These are phyloP conservation scores for Pseudocercospora macadamiae DNA, from an alignment of 2,329 filamentous ascomycete genomes.

Conservation along the genomic window DNA sequence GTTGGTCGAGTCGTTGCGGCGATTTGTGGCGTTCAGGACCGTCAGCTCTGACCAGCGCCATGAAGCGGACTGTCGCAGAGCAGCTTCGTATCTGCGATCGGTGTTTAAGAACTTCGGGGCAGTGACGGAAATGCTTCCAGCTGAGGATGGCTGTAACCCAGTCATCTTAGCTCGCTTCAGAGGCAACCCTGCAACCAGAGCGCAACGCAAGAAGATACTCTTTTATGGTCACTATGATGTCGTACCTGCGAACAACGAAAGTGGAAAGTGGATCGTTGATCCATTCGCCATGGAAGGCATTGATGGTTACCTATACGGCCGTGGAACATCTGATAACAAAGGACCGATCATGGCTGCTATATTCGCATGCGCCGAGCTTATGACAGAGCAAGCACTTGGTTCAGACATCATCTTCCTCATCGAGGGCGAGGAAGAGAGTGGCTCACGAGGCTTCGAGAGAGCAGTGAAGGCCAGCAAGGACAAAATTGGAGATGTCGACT, in stretches of 20 bases:
- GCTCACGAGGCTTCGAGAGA: slow-evolving; percentile 86
- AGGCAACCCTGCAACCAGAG: slow-evolving; percentile 68
- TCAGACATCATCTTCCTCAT: slow-evolving; percentile 93
- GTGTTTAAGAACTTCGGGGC: slow-evolving; percentile 92
- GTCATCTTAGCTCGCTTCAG: slow-evolving; percentile 91
- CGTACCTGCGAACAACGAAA: slow-evolving; percentile 82
- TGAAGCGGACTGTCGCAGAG: slow-evolving; percentile 87
- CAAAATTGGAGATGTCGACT: slow-evolving; percentile 87
- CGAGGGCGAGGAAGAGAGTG: slow-evolving; percentile 95
- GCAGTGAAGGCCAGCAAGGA: slow-evolving; percentile 79
- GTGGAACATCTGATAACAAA: slow-evolving; percentile 97
- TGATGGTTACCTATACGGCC: slow-evolving; percentile 91
- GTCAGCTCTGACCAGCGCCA: slow-evolving; percentile 86
- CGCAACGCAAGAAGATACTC: slow-evolving; percentile 78
- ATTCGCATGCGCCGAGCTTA: slow-evolving; percentile 87
- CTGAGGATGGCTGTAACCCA: slow-evolving; percentile 77
- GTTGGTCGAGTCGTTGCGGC: slow-evolving; percentile 66
- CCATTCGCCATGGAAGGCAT: slow-evolving; percentile 88
- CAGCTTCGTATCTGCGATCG: slow-evolving; percentile 85
- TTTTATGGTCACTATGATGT: slow-evolving; percentile 99
- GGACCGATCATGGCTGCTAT: slow-evolving; percentile 92
- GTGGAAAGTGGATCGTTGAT: slow-evolving; percentile 81
- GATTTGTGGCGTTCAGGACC: slow-evolving; percentile 90
- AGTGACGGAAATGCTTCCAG: slow-evolving; percentile 85
- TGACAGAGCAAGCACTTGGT: slow-evolving; percentile 78